These are phyloP conservation scores for Microdochium bolleyi DNA, from an alignment of 2,329 filamentous ascomycete genomes.

Conservation along the genomic window DNA sequence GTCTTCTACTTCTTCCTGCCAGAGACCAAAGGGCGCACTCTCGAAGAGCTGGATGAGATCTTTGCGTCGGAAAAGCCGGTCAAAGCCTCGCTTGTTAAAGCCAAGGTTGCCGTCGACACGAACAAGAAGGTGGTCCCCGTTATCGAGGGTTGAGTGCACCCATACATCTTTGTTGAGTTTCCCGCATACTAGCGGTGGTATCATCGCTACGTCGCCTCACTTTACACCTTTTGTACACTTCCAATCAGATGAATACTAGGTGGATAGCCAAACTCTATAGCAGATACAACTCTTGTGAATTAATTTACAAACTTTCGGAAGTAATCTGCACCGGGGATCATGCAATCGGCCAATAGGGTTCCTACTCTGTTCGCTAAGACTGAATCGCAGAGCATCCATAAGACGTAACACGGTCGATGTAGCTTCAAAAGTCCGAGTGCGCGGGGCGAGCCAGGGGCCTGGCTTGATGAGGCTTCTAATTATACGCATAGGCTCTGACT, in stretches of 20 bases:
- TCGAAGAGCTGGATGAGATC: conserved; percentile 41
- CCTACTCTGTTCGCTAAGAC: background rate
- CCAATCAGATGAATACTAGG: background rate
- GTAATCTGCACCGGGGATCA: background rate
- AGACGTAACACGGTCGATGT: background rate
- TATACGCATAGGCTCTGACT: background rate
- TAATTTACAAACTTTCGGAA: background rate
- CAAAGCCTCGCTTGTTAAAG: conserved; percentile 20
- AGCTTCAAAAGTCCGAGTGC: background rate
- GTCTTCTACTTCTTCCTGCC: conserved; percentile 39
- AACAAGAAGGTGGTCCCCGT: conserved; percentile 25
- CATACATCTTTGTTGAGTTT: background rate
- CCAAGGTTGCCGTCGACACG: conserved; percentile 6
- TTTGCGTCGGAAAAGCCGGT: conserved; percentile 28
- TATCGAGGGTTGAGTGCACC: conserved; percentile 5
- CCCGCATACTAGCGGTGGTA: background rate
- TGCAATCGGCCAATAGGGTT: background rate
- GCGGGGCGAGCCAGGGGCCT: background rate
- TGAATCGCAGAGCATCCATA: background rate
- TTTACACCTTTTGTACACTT: background rate
- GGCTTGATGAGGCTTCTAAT: background rate
- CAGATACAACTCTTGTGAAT: background rate
- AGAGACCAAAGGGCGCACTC: conserved; percentile 37
- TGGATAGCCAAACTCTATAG: background rate
- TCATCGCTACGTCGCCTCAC: background rate